These are phyloP conservation scores for Malus fusca DNA, from an alignment of 306 rosid species.

Conservation along the genomic window DNA sequence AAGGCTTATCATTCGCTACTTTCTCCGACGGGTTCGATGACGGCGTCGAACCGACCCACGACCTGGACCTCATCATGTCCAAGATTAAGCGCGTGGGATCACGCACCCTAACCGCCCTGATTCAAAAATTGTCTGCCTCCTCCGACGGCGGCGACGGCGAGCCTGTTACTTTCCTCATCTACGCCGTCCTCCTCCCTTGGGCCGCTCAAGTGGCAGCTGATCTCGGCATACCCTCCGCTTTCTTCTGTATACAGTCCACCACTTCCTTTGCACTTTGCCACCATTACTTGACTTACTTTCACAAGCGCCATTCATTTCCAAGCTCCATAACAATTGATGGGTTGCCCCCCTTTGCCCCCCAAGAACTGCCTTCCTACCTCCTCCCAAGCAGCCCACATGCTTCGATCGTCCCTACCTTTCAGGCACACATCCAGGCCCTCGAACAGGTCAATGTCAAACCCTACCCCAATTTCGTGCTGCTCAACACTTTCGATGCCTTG, in stretches of 20 bases:
- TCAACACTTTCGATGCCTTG: slow-evolving; percentile 23
- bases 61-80: not conserved
- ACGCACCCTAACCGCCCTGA: not conserved
- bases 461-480: not conserved
- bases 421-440: slow-evolving; percentile 4
- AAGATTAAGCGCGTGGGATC: slow-evolving; percentile 8
- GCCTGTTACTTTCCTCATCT: slow-evolving; percentile 17
- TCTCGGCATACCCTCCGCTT: slow-evolving; percentile 12
- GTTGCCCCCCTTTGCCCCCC: not conserved
- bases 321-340: not conserved
- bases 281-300: slow-evolving; percentile 1
- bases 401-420: not conserved
- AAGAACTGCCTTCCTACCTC: slow-evolving; percentile 5
- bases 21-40: slow-evolving; percentile 11
- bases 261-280: slow-evolving; percentile 6
- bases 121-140: not conserved
- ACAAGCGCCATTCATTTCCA: not conserved
- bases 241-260: slow-evolving; percentile 7
- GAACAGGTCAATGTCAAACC: not conserved
- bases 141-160: not conserved
- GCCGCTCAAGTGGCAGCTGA: slow-evolving; percentile 13
- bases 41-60: not conserved
- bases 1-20: not conserved
- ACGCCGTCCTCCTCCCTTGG: slow-evolving; percentile 21
- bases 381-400: slow-evolving; percentile 1